A percentile compares a stretch with the other conserved stretches of the same genome.
These are phyloP conservation scores for Pyrrhoderma noxium DNA, from an alignment of 1,284 basidiomycete genomes.

Conservation along the genomic window DNA sequence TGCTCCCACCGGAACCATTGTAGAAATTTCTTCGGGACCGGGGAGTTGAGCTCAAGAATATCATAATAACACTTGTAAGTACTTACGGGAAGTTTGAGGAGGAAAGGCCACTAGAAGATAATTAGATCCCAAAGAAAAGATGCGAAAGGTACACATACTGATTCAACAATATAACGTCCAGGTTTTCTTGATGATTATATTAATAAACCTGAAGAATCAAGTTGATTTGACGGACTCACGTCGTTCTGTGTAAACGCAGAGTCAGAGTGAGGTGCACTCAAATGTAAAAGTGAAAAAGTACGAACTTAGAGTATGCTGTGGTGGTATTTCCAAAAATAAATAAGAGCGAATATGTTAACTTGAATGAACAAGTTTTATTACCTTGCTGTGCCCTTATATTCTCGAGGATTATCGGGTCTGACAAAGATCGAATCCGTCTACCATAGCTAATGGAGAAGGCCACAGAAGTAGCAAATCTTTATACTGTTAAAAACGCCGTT, in stretches of 20 bases:
- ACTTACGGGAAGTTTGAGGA: slow-evolving; percentile 10
- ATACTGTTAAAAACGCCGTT: background rate
- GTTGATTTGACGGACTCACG: background rate
- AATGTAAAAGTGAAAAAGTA: background rate
- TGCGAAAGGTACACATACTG: background rate
- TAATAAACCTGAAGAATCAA: background rate
- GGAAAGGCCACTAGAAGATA: background rate
- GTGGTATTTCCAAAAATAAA: no score
- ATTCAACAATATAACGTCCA: slow-evolving; percentile 8
- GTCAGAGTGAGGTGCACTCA: background rate
- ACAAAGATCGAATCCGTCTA: slow-evolving; percentile 25
- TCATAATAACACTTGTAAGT: background rate
- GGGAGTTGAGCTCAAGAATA: background rate
- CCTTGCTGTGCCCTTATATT: slow-evolving; percentile 11
- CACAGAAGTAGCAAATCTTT: slow-evolving; percentile 27
- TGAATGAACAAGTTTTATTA: no score
- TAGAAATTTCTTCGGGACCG: slow-evolving; percentile 18
- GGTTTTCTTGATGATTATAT: background rate
- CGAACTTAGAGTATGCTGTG: no score
- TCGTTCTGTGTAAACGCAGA: background rate
- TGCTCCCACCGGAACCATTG: slow-evolving; percentile 21
- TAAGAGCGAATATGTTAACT: no score
- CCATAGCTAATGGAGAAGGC: slow-evolving; percentile 30
- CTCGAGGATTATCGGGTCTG: slow-evolving; percentile 25
- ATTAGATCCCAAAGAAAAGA: no score